Conservation (phyloP, 1,284 basidiomycete species). For the Microbotryum intermedium region DNA sequence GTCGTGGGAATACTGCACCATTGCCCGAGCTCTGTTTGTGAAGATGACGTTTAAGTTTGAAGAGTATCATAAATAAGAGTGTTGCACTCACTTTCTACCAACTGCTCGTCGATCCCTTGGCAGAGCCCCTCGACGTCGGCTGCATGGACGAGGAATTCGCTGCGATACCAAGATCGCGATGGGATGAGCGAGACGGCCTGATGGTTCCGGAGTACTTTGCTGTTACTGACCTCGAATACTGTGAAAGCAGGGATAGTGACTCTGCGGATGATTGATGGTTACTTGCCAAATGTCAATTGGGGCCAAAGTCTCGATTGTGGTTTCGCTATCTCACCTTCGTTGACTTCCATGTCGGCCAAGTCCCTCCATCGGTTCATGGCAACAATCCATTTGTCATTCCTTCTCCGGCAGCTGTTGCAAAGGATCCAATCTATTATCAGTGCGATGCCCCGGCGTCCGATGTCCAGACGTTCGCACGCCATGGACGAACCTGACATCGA, state of each 20-base stretch:
- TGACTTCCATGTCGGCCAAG: conserved; percentile 88
- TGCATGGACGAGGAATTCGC: conserved; percentile 92
- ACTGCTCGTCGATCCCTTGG: conserved; percentile 85
- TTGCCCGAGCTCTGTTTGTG: conserved; percentile 64
- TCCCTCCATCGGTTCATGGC: conserved; percentile 99
- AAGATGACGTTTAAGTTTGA: background rate
- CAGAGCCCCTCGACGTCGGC: conserved; percentile 97
- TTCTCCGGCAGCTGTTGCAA: conserved; percentile 72
- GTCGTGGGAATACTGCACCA: conserved; percentile 90
- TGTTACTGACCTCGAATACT: conserved; percentile 60
- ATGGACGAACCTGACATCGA: conserved; percentile 74
- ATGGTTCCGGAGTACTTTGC: background rate
- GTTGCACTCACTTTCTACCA: conserved; percentile 59
- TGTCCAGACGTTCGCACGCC: background rate
- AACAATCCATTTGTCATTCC: conserved; percentile 74
- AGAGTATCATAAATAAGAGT: background rate
- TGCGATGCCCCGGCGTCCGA: background rate
- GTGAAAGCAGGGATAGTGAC: conserved; percentile 58
- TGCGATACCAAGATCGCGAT: conserved; percentile 38
- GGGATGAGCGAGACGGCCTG: background rate
- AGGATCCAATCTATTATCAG: background rate
- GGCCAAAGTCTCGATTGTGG: background rate
- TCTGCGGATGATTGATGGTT: conserved; percentile 45
- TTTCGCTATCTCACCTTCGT: conserved; percentile 50
- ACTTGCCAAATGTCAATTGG: background rate